These are phyloP conservation scores for Fraxinus velutina DNA, from an alignment of 305 asterid genomes.

Conservation along the genomic window DNA sequence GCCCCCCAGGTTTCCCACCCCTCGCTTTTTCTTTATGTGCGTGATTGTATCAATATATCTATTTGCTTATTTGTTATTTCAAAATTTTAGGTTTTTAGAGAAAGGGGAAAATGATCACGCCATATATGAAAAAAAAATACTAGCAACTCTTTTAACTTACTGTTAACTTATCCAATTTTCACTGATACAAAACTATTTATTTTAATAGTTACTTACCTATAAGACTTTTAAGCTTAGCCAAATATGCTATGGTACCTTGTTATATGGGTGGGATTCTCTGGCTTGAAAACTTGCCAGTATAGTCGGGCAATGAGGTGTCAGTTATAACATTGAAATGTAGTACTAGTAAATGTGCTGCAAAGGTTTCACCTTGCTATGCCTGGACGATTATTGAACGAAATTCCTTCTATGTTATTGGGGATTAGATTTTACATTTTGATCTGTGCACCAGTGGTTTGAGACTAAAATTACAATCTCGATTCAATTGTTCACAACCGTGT, in stretches of 20 bases:
- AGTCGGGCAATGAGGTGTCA: neutral
- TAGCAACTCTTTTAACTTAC: neutral
- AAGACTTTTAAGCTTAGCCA: neutral
- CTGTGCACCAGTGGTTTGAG: neutral
- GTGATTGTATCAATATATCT: neutral
- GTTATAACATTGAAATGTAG: neutral
- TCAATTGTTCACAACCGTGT: neutral
- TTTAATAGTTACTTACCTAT: neutral
- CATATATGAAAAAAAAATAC: neutral
- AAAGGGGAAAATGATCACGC: neutral
- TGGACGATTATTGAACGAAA: neutral
- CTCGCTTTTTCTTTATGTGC: neutral
- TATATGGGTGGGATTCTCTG: neutral
- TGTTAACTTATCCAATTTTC: neutral
- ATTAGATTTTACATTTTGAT: neutral
- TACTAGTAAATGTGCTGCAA: neutral
- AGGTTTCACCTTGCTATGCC: neutral
- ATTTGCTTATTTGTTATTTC: neutral
- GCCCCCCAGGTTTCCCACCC: conserved; percentile 60
- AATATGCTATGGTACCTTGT: neutral
- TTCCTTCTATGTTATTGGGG: neutral
- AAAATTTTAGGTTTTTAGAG: neutral
- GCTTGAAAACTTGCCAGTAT: neutral
- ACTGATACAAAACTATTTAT: neutral
- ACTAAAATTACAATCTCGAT: neutral